Evolutionary conservation across 2,329 filamentous ascomycete genomes (phyloP).

Genomic region (Neonectria coccinea): DNA sequence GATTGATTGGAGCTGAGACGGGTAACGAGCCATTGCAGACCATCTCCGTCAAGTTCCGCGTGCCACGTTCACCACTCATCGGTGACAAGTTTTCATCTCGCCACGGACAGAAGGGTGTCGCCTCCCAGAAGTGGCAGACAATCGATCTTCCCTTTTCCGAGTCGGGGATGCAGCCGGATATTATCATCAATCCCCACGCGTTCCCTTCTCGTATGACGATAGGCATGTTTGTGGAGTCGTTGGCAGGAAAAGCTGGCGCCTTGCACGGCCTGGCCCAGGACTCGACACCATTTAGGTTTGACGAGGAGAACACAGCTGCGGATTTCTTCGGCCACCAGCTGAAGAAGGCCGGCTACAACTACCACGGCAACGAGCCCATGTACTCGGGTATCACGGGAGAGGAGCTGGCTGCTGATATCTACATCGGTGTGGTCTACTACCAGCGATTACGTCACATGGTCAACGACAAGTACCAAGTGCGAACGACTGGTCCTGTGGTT

Average conservation of each 20-base stretch:
- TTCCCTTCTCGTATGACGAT: constrained; percentile 99
- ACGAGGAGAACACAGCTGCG: constrained; percentile 89
- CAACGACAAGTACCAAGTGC: constrained; percentile 98
- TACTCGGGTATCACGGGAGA: constrained; percentile 97
- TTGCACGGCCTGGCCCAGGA: constrained; percentile 97
- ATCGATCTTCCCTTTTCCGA: constrained; percentile 97
- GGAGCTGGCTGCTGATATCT: constrained; percentile 94
- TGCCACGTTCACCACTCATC: constrained; percentile 90
- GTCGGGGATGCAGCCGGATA: constrained; percentile 93
- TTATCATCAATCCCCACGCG: constrained; percentile 99
- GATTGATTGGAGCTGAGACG: constrained; percentile 86
- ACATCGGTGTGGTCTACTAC: constrained; percentile 97
- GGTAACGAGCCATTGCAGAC: constrained; percentile 87
- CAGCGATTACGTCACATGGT: constrained; percentile 99
- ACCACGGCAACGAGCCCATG: constrained; percentile 98
- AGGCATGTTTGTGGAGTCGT: constrained; percentile 98
- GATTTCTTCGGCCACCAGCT: constrained; percentile 98
- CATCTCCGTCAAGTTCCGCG: constrained; percentile 90
- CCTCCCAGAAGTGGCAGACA: constrained; percentile 93
- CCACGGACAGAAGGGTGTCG: constrained; percentile 98
- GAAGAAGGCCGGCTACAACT: constrained; percentile 95
- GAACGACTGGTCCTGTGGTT: constrained; percentile 93
- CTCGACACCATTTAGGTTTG: constrained; percentile 93
- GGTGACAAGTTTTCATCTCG: constrained; percentile 99
- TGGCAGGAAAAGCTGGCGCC: constrained; percentile 94